Evolutionary conservation across 306 rosid genomes (phyloP).

Genomic region (Corylus americana): DNA sequence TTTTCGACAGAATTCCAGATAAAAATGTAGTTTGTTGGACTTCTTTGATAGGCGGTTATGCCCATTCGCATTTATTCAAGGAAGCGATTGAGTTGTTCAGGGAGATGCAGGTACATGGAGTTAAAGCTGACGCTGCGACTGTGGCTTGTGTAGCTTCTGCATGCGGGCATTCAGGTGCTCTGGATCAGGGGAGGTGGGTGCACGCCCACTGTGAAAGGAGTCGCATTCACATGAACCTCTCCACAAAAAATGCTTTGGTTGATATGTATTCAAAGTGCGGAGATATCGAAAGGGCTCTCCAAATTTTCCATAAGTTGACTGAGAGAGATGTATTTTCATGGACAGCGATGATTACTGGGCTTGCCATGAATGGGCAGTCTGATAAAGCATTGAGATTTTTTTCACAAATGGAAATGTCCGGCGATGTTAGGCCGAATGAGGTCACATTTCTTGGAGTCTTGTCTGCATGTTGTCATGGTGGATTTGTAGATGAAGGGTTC

Average conservation of each 20-base stretch:
- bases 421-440: slow-evolving; percentile 14
- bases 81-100: slow-evolving; percentile 19
- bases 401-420: slow-evolving; percentile 19
- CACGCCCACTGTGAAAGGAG: slow-evolving; percentile 18
- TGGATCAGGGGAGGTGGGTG: slow-evolving; percentile 26
- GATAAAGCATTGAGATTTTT: slow-evolving; percentile 17
- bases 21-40: slow-evolving; percentile 34
- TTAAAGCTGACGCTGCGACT: slow-evolving; percentile 18
- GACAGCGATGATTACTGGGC: slow-evolving; percentile 28
- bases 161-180: slow-evolving; percentile 20
- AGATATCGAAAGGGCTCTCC: slow-evolving; percentile 21
- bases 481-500: slow-evolving; percentile 8
- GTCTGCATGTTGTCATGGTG: slow-evolving; percentile 27
- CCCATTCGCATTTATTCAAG: slow-evolving; percentile 13
- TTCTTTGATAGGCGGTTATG: slow-evolving; percentile 17
- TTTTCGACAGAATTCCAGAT: slow-evolving; percentile 16
- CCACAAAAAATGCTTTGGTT: slow-evolving; percentile 21
- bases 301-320: slow-evolving; percentile 2
- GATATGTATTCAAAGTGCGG: slow-evolving; percentile 29
- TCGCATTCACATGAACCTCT: slow-evolving; percentile 5
- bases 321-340: slow-evolving; percentile 20
- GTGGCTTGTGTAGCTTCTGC: slow-evolving; percentile 20
- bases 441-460: slow-evolving; percentile 21
- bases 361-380: slow-evolving; percentile 20
- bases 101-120: slow-evolving; percentile 14